Conservation (phyloP, 2,329 filamentous ascomycete species). For the Fusarium newnesense region DNA sequence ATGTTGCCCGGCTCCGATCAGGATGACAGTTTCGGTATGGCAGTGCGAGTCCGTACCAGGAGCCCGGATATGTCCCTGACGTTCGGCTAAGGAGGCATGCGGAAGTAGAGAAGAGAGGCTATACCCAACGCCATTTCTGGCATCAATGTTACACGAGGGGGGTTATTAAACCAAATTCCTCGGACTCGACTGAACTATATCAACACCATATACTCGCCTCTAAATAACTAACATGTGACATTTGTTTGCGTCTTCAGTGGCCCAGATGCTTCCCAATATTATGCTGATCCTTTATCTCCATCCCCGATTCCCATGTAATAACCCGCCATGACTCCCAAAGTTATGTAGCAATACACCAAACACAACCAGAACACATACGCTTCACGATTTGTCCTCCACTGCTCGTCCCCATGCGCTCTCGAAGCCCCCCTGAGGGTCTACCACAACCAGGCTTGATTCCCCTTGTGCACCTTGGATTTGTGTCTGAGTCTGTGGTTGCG, state of each 20-base stretch:
- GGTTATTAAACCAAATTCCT: constrained; percentile 9
- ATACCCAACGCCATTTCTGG: constrained; percentile 39
- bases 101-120: constrained; percentile 13
- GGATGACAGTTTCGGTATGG: not conserved
- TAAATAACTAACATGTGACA: constrained; percentile 24
- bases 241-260: constrained; percentile 31
- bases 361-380: not conserved
- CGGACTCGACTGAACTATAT: constrained; percentile 16
- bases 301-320: constrained; percentile 3
- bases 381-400: constrained; percentile 43
- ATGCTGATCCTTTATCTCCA: constrained; percentile 25
- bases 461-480: constrained; percentile 27
- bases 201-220: not conserved
- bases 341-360: constrained; percentile 23
- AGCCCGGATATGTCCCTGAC: not conserved
- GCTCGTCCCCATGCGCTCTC: constrained; percentile 79
- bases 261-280: constrained; percentile 30
- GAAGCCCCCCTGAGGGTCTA: constrained; percentile 63
- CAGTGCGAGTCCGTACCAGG: not conserved
- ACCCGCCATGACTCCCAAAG: constrained; percentile 29
- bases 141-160: constrained; percentile 38
- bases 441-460: constrained; percentile 65
- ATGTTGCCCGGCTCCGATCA: not conserved
- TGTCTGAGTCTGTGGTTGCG: constrained; percentile 26
- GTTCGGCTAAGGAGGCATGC: not conserved